Evolutionary conservation across 1,284 basidiomycete genomes (phyloP).

Genomic region (Cutaneotrichosporon arboriforme): DNA sequence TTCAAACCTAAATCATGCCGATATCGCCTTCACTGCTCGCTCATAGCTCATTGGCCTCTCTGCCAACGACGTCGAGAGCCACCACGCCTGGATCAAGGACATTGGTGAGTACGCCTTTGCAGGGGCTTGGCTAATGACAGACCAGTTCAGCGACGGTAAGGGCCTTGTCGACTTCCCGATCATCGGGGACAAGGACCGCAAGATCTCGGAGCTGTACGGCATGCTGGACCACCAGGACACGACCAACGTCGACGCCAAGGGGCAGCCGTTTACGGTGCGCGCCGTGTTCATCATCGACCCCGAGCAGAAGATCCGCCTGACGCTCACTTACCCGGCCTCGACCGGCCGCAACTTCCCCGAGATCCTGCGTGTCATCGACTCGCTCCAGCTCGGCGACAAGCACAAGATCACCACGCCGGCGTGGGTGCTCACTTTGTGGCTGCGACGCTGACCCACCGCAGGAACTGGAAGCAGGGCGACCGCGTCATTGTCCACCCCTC

Average conservation of each 20-base stretch:
- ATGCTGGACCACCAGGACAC: constrained; percentile 88
- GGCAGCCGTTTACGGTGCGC: constrained; percentile 69
- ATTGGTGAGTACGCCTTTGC: constrained; percentile 49
- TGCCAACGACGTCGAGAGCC: constrained; percentile 80
- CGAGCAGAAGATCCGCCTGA: constrained; percentile 83
- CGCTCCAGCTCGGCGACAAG: constrained; percentile 91
- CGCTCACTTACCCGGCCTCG: constrained; percentile 81
- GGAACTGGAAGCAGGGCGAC: constrained; percentile 72
- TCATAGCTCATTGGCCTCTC: constrained; percentile 73
- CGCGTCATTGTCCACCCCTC: constrained; percentile 93
- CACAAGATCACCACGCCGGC: constrained; percentile 59
- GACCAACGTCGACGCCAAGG: constrained; percentile 90
- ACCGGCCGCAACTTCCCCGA: constrained; percentile 63
- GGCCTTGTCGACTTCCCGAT: constrained; percentile 82
- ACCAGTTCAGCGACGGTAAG: constrained; percentile 59
- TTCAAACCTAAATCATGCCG: not conserved
- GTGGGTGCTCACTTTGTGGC: no score
- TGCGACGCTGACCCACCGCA: not conserved
- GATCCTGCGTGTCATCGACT: constrained; percentile 75
- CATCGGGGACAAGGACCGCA: constrained; percentile 86
- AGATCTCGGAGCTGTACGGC: constrained; percentile 61
- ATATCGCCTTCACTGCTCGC: not conserved
- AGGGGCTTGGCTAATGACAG: constrained; percentile 26
- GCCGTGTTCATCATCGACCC: constrained; percentile 91
- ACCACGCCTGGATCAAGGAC: constrained; percentile 86